phyloP scores from a whole-genome alignment of 495 filamentous ascomycete genomes.

The Lasiosphaeria ovina region DNA sequence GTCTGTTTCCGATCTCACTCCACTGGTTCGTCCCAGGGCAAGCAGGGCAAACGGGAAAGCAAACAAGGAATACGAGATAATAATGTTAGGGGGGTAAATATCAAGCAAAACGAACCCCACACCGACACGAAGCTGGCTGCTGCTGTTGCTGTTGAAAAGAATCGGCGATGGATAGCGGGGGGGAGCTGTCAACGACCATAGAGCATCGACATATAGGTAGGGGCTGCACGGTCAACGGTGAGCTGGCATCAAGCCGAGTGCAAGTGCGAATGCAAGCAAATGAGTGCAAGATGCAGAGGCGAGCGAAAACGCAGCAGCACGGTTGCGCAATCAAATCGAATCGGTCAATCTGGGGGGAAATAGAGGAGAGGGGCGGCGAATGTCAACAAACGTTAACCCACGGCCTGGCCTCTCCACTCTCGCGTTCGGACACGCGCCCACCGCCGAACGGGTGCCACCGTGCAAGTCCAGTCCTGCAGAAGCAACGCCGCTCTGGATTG shows the following conservation, averaged over 20 bases:
- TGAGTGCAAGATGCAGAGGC: neutral
- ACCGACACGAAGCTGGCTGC: too few species aligned
- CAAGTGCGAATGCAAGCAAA: too few species aligned
- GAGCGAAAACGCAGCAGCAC: neutral
- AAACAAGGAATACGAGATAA: too few species aligned
- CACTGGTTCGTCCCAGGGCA: too few species aligned
- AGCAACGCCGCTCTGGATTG: neutral
- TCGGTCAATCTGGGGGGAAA: neutral
- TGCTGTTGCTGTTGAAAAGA: neutral
- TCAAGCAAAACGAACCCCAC: too few species aligned
- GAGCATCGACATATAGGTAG: too few species aligned
- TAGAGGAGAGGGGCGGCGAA: neutral
- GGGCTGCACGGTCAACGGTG: neutral
- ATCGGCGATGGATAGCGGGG: neutral
- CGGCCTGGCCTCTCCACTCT: neutral
- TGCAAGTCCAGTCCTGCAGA: neutral
- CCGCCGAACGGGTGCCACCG: neutral
- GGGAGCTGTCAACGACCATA: neutral
- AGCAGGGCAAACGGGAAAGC: too few species aligned
- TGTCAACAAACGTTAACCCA: neutral
- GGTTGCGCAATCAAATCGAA: neutral
- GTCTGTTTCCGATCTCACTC: too few species aligned
- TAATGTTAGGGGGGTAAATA: too few species aligned
- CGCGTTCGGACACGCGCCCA: neutral
- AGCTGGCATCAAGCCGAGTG: neutral